phyloP scores from a whole-genome alignment of 768 basidiomycete genomes.

The Lyophyllum shimeji region DNA sequence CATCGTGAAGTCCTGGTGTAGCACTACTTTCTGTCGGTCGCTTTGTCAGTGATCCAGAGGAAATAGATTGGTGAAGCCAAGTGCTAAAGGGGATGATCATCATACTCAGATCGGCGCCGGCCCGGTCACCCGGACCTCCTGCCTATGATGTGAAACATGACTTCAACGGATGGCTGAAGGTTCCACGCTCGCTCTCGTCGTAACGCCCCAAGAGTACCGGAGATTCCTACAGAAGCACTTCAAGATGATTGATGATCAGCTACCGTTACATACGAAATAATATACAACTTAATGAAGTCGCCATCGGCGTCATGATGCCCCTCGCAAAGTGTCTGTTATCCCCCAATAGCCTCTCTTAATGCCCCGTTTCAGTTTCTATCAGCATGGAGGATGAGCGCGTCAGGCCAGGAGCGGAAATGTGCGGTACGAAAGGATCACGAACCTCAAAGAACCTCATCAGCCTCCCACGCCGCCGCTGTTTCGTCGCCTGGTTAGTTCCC shows the following conservation, averaged over 20 bases:
- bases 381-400: neutral
- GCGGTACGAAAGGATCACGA: neutral
- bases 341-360: slow-evolving; percentile 3
- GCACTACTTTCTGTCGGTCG: neutral
- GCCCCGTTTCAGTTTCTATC: neutral
- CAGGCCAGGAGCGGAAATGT: neutral
- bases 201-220: neutral
- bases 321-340: neutral
- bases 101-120: too few relatives aligned
- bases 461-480: neutral
- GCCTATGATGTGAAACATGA: too few relatives aligned
- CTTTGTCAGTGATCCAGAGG: neutral
- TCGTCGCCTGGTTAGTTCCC: neutral
- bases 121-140: too few relatives aligned
- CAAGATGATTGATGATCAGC: neutral
- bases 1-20: neutral
- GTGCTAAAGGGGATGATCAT: too few relatives aligned
- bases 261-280: neutral
- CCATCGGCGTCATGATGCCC: neutral
- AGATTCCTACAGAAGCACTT: neutral
- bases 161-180: neutral
- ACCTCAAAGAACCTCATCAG: slow-evolving; percentile 1
- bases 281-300: neutral
- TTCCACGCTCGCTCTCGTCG: neutral
- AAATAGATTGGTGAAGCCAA: too few relatives aligned